Percentiles rank a stretch among this genome's conserved stretches.
Evolutionary conservation across 129 eudicot species (phyloP).

Genomic region (Helianthus tuberosus): DNA sequence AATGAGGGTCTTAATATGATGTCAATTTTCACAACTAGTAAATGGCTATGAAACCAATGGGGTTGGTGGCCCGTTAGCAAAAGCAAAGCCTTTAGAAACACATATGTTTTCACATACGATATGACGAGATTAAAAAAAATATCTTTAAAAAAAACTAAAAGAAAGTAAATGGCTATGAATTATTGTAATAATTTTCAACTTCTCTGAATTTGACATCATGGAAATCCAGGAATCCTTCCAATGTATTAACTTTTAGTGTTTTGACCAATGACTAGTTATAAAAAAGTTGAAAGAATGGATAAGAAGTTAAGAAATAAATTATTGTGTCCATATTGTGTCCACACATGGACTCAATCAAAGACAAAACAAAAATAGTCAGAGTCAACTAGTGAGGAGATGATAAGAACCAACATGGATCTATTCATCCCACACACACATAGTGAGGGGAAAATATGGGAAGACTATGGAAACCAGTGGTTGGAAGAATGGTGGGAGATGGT

Average conservation of each 20-base stretch:
- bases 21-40: too few relatives aligned
- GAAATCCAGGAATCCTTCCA: background rate
- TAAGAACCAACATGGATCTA: slow-evolving; percentile 24
- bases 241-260: background rate
- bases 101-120: too few relatives aligned
- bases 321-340: slow-evolving; percentile 24
- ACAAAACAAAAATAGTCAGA: too few relatives aligned
- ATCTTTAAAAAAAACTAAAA: too few relatives aligned
- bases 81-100: too few relatives aligned
- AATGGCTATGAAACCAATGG: too few relatives aligned
- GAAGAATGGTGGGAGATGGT: background rate
- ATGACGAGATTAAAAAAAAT: too few relatives aligned
- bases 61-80: too few relatives aligned
- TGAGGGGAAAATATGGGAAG: slow-evolving; percentile 22
- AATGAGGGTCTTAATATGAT: too few relatives aligned
- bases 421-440: slow-evolving; percentile 13
- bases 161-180: too few relatives aligned
- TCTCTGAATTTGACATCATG: too few relatives aligned
- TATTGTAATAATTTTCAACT: too few relatives aligned
- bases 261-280: background rate
- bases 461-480: slow-evolving; percentile 25
- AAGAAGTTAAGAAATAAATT: background rate
- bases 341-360: slow-evolving; percentile 21
- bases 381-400: slow-evolving; percentile 22
- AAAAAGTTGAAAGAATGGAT: background rate